phyloP scores from a whole-genome alignment of 2,329 filamentous ascomycete genomes.

The Niveomyces coronatus region DNA sequence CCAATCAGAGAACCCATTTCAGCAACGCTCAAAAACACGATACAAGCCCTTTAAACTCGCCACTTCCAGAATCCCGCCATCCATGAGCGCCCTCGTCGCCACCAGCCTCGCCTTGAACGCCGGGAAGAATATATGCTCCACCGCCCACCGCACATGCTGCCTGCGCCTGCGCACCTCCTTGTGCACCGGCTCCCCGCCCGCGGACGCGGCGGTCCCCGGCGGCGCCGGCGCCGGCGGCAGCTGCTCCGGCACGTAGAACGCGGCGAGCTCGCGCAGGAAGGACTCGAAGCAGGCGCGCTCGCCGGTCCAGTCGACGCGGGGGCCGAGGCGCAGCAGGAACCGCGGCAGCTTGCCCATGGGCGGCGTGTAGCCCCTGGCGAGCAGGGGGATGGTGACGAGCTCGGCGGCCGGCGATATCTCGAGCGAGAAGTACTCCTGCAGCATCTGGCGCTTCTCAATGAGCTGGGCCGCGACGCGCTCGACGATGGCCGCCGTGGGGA shows the following conservation, averaged over 20 bases:
- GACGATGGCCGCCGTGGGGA: slow-evolving; percentile 57
- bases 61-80: slow-evolving; percentile 68
- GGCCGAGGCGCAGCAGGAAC: slow-evolving; percentile 81
- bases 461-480: slow-evolving; percentile 57
- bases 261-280: slow-evolving; percentile 77
- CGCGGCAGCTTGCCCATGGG: slow-evolving; percentile 76
- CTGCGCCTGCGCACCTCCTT: slow-evolving; percentile 49
- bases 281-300: slow-evolving; percentile 80
- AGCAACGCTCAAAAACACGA: slow-evolving; percentile 90
- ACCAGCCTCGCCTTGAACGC: slow-evolving; percentile 75
- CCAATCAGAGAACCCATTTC: slow-evolving; percentile 16
- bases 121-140: slow-evolving; percentile 86
- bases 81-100: slow-evolving; percentile 67
- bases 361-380: slow-evolving; percentile 83
- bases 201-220: slow-evolving; percentile 23
- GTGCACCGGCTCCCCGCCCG: slow-evolving; percentile 29
- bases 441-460: slow-evolving; percentile 70
- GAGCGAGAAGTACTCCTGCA: slow-evolving; percentile 85
- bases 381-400: slow-evolving; percentile 67
- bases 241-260: slow-evolving; percentile 83
- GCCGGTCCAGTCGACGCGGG: slow-evolving; percentile 74
- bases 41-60: slow-evolving; percentile 90
- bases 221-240: slow-evolving; percentile 45
- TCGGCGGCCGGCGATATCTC: slow-evolving; percentile 71
- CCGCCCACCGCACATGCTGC: slow-evolving; percentile 57